phyloP scores from a whole-genome alignment of 2,329 filamentous ascomycete species.

The Paramyrothecium roridum region DNA sequence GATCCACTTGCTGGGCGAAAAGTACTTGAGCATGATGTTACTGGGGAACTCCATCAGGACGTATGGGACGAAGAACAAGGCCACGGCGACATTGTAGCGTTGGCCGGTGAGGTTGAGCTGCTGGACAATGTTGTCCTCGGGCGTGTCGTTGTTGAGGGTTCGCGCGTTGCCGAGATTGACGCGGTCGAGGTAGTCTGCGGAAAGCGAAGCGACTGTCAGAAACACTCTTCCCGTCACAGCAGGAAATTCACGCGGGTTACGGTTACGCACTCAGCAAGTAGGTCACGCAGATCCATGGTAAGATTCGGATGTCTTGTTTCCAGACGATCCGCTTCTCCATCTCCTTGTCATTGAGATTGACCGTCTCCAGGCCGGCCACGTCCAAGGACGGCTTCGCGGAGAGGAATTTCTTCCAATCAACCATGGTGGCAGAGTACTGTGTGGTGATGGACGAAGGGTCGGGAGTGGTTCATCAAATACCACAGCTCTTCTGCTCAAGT shows the following conservation, averaged over 20 bases:
- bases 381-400: constrained; percentile 24
- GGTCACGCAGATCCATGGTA: constrained; percentile 28
- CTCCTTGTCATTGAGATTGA: constrained; percentile 27
- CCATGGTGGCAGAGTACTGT: constrained; percentile 4
- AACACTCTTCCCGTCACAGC: not conserved
- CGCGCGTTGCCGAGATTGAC: constrained; percentile 30
- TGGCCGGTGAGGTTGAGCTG: constrained; percentile 26
- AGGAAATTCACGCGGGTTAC: not conserved
- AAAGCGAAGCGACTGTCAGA: not conserved
- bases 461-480: not conserved
- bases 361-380: constrained; percentile 28
- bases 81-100: constrained; percentile 26
- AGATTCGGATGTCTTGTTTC: constrained; percentile 27
- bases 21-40: constrained; percentile 30
- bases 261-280: constrained; percentile 22
- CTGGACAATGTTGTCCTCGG: constrained; percentile 26
- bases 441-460: not conserved
- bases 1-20: constrained; percentile 29
- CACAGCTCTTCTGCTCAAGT: too few relatives aligned
- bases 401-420: constrained; percentile 14
- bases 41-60: constrained; percentile 27
- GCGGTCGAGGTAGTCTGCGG: constrained; percentile 20
- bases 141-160: constrained; percentile 28
- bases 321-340: constrained; percentile 29
- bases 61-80: constrained; percentile 26